Base-by-base conservation (phyloP, 768 basidiomycete genomes). In the Lactarius akahatsu region DNA sequence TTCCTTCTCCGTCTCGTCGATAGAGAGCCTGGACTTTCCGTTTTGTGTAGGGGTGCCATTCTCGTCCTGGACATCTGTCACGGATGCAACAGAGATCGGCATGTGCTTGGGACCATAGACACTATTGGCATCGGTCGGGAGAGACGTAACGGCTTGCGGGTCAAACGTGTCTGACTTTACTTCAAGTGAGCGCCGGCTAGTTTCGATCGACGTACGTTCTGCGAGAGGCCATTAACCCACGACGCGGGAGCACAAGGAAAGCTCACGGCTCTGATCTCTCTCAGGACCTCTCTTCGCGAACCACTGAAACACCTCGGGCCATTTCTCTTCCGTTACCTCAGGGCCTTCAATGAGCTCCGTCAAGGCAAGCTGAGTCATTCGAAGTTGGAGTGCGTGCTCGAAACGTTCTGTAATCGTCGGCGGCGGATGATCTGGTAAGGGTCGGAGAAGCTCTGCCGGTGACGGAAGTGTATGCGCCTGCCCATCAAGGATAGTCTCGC, bases 301-400 rank as follows among this genome's bases (percentile, higher is more conserved):
- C 90, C 91, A 97, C 5, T 84, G 78, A 75, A 96, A 96, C 9
- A 94, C 82, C 32, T 94, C 92, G 18, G 94, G 79, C 85, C 94
- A 95, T 64, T 86, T 87, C 20, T 79, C 77, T 68, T 90, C 88
- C 0, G 94, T 95, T 47, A 86, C 85, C 71, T 96, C 93, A 0
- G 94, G 83, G 0, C 97, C 96, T 43, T 94, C 89, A 20, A 91
- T 83, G 41, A 88, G 84, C 77, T 98, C 97, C 20, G 83, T 82
- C 58, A 98, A 78, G 7, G 88, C 86, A 57, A 90, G 86, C 73
- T 92, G 88, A 0, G 94, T 91, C 84, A 96, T 91, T 36, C 94
- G 82, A 38, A 98, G 76, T 75, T 97, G 91, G 55, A 97, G 78
- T 23, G 90, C 88, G 61, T 89, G 82, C 72, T 91, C 91, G 69